phyloP scores from a whole-genome alignment of 352 stramenopile species.

The Globisporangium canariense region DNA sequence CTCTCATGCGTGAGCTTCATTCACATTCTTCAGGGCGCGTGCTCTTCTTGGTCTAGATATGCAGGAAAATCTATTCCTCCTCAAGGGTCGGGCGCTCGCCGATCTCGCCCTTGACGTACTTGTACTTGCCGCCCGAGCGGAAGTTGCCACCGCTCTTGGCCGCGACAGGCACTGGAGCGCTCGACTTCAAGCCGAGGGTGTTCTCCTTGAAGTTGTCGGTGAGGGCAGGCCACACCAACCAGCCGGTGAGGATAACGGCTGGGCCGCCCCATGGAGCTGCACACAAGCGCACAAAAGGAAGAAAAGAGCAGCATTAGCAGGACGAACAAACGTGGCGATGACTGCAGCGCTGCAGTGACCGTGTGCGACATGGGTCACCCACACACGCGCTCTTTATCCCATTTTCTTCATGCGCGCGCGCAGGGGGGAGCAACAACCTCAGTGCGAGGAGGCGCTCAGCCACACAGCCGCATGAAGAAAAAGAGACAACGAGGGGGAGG shows the following conservation, averaged over 20 bases:
- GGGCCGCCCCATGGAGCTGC: slow-evolving; percentile 55
- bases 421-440: neutral
- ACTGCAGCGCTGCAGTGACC: too few species aligned
- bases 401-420: neutral
- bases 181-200: slow-evolving; percentile 52
- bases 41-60: slow-evolving; percentile 4
- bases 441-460: neutral
- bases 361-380: neutral
- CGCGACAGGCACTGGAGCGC: slow-evolving; percentile 17
- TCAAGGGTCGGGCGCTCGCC: slow-evolving; percentile 70
- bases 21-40: neutral
- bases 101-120: slow-evolving; percentile 70
- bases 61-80: slow-evolving; percentile 37
- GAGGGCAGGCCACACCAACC: slow-evolving; percentile 70
- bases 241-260: slow-evolving; percentile 44
- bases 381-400: neutral
- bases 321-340: neutral
- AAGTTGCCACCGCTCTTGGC: slow-evolving; percentile 33
- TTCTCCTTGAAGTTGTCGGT: slow-evolving; percentile 74
- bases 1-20: neutral
- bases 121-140: slow-evolving; percentile 68
- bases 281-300: neutral
- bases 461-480: neutral
- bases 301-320: neutral
- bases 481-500: neutral